phyloP scores from a whole-genome alignment of 139 green algal species.

The Chlamydomonas eustigma region DNA sequence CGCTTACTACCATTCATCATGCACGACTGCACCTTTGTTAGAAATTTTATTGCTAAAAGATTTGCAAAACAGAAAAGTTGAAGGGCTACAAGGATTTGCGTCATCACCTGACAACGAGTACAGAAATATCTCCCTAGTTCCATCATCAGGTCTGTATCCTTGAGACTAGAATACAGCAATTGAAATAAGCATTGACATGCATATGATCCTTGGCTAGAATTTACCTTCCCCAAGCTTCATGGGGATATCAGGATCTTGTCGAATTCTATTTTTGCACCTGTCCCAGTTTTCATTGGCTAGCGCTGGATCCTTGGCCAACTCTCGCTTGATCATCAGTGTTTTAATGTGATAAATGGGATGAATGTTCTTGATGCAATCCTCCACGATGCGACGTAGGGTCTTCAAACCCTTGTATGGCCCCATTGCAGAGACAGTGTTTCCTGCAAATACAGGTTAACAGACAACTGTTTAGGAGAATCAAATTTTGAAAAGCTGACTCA shows the following conservation, averaged over 20 bases:
- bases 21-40: too few species aligned
- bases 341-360: conserved; percentile 99
- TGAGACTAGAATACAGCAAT: background rate
- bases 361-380: conserved; percentile 97
- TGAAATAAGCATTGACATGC: background rate
- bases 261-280: conserved; percentile 30
- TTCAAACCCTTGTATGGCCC: conserved; percentile 93
- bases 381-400: conserved; percentile 82
- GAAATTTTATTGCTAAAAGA: too few species aligned
- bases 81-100: too few species aligned
- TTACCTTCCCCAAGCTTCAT: background rate
- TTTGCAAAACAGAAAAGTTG: too few species aligned
- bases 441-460: too few species aligned
- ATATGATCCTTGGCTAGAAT: background rate
- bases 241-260: background rate
- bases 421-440: conserved; percentile 97
- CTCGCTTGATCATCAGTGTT: conserved; percentile 97
- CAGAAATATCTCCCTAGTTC: background rate
- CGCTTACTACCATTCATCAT: too few species aligned
- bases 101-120: too few species aligned
- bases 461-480: too few species aligned
- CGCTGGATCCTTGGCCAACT: conserved; percentile 92
- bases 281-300: conserved; percentile 92
- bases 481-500: too few species aligned
- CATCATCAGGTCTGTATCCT: too few species aligned